phyloP scores from a whole-genome alignment of 257 asterid species.

The Gentiana straminea region DNA sequence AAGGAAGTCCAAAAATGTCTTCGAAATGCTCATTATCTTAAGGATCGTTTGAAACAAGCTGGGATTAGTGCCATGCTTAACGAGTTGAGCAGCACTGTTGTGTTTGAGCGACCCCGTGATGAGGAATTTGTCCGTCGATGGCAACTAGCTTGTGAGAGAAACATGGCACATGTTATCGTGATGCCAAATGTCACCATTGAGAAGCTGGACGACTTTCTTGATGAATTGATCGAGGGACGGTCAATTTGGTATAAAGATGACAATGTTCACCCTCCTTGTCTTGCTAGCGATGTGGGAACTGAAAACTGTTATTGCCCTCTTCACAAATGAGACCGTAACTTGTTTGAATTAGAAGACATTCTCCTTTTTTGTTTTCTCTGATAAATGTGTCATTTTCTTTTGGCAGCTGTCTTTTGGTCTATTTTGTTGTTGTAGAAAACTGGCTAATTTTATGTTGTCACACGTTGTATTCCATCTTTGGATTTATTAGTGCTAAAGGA shows the following conservation, averaged over 20 bases:
- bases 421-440: too few relatives aligned
- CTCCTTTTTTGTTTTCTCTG: too few relatives aligned
- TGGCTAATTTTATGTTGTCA: too few relatives aligned
- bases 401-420: too few relatives aligned
- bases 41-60: constrained; percentile 44
- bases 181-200: constrained; percentile 66
- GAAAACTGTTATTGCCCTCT: constrained; percentile 19
- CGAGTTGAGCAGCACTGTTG: constrained; percentile 78
- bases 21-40: constrained; percentile 65
- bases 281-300: constrained; percentile 57
- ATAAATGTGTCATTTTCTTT: too few relatives aligned
- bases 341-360: too few relatives aligned
- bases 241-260: constrained; percentile 43
- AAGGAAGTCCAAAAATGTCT: constrained; percentile 81
- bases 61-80: constrained; percentile 80
- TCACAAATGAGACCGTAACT: too few relatives aligned
- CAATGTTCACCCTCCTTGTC: constrained; percentile 47
- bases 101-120: constrained; percentile 67
- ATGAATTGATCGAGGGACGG: constrained; percentile 42
- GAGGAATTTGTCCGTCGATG: constrained; percentile 73
- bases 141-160: constrained; percentile 83
- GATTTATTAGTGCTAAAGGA: too few relatives aligned
- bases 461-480: too few relatives aligned
- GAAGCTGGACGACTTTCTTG: constrained; percentile 54
- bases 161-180: constrained; percentile 67